phyloP scores from a whole-genome alignment of 1,139 yeast species.

The Suhomyces wounanorum region DNA sequence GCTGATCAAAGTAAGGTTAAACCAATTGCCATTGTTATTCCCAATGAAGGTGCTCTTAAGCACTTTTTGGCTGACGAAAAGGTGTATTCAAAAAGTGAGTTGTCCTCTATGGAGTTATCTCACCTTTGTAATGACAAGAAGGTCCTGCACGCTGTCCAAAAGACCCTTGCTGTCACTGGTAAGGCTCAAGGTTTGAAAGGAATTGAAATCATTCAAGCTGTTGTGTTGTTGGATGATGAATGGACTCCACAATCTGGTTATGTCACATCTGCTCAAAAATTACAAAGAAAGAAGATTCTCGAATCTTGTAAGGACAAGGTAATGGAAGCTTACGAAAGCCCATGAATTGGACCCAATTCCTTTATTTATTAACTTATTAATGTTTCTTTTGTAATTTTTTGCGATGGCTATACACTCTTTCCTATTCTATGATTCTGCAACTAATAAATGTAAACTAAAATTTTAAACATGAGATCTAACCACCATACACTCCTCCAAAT shows the following conservation, averaged over 20 bases:
- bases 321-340: conserved; percentile 50
- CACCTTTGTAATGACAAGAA: conserved; percentile 55
- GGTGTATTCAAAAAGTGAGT: conserved; percentile 48
- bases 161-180: conserved; percentile 72
- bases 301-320: conserved; percentile 61
- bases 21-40: conserved; percentile 90
- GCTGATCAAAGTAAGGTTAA: conserved; percentile 86
- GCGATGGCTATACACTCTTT: conserved; percentile 1
- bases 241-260: conserved; percentile 98
- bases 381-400: neutral
- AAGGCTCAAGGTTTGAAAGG: conserved; percentile 79
- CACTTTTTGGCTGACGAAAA: conserved; percentile 56
- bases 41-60: conserved; percentile 68
- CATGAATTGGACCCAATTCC: neutral
- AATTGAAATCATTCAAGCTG: conserved; percentile 80
- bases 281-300: conserved; percentile 91
- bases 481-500: conserved; percentile 45
- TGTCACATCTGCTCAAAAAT: conserved; percentile 93
- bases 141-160: conserved; percentile 55
- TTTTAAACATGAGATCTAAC: conserved; percentile 6
- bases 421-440: conserved; percentile 6
- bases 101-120: conserved; percentile 51
- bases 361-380: conserved; percentile 5
- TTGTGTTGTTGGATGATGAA: conserved; percentile 81
- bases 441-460: conserved; percentile 4